phyloP scores from a whole-genome alignment of 83 land plant genomes.

The Diphasiastrum complanatum region DNA sequence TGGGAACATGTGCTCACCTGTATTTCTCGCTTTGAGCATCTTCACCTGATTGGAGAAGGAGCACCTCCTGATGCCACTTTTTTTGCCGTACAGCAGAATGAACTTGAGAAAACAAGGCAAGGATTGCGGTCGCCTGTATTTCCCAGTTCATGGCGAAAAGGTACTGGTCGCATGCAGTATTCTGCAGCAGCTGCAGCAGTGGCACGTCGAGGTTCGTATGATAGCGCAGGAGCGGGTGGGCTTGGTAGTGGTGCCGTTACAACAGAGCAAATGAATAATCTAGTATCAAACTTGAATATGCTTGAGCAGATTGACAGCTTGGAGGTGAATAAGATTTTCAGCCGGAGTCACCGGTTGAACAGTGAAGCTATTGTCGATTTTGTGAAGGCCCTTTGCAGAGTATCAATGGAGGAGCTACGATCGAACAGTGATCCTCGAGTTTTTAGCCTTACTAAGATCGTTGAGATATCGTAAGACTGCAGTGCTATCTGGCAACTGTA shows the following conservation, averaged over 20 bases:
- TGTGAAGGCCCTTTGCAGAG: slow-evolving; percentile 98
- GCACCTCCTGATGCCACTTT: slow-evolving; percentile 99
- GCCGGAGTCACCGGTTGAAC: slow-evolving; percentile 87
- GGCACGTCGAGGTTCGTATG: slow-evolving; percentile 93
- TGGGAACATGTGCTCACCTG: slow-evolving; percentile 99
- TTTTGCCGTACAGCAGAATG: slow-evolving; percentile 81
- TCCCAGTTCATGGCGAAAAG: slow-evolving; percentile 81
- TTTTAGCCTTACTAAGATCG: slow-evolving; percentile 98
- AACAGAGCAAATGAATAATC: slow-evolving; percentile 87
- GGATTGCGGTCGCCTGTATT: slow-evolving; percentile 57
- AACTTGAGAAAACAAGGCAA: slow-evolving; percentile 68
- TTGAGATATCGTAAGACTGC: slow-evolving; percentile 97
- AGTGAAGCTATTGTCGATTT: slow-evolving; percentile 97
- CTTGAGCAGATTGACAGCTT: slow-evolving; percentile 93
- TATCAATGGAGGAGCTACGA: slow-evolving; percentile 95
- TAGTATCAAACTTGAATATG: slow-evolving; percentile 89
- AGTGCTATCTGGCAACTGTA: too few species aligned
- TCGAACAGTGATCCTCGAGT: slow-evolving; percentile 95
- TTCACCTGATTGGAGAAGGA: slow-evolving; percentile 96
- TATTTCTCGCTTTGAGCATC: slow-evolving; percentile 95
- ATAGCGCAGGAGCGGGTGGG: slow-evolving; percentile 98
- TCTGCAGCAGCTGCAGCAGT: slow-evolving; percentile 82
- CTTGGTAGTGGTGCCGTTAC: slow-evolving; percentile 76
- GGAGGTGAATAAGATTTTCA: slow-evolving; percentile 88
- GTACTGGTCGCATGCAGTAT: slow-evolving; percentile 71